Percentiles rank a stretch among this genome's conserved stretches.
phyloP scores from a whole-genome alignment of 2,329 filamentous ascomycete species.

The Trichoderma sp. region DNA sequence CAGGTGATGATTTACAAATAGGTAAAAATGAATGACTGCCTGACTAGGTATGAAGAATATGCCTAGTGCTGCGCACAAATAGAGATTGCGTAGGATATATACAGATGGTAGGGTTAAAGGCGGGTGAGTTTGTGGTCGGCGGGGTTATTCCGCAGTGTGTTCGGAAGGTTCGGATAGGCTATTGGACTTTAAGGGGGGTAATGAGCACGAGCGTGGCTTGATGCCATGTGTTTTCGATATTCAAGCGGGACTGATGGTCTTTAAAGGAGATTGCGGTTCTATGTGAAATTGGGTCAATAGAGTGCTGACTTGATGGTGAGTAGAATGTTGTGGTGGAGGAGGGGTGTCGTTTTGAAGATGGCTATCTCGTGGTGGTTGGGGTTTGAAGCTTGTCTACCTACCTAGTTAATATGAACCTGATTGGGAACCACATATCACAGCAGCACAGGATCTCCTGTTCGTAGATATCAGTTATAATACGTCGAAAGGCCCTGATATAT shows the following conservation, averaged over 20 bases:
- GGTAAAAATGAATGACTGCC: background rate
- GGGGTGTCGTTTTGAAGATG: background rate
- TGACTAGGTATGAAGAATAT: too few relatives aligned
- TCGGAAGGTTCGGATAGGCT: slow-evolving; percentile 24
- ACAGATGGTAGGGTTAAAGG: background rate
- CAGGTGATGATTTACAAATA: too few relatives aligned
- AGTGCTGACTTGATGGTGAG: background rate
- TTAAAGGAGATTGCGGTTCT: too few relatives aligned
- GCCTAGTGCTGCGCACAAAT: background rate
- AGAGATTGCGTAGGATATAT: too few relatives aligned
- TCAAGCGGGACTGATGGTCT: too few relatives aligned
- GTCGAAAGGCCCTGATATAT: too few relatives aligned
- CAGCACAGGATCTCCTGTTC: too few relatives aligned
- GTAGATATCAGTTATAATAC: too few relatives aligned
- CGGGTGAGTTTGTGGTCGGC: background rate
- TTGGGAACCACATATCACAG: too few relatives aligned
- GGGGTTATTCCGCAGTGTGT: background rate
- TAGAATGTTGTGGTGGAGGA: background rate
- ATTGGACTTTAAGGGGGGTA: background rate
- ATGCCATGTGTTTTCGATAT: background rate
- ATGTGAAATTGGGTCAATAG: slow-evolving; percentile 3
- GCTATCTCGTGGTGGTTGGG: background rate
- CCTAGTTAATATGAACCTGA: too few relatives aligned
- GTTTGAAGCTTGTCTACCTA: too few relatives aligned
- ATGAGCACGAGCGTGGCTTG: slow-evolving; percentile 16